Percentiles rank a stretch among this genome's conserved stretches.
Conservation (phyloP, 495 filamentous ascomycete genomes). For the Platismatia glauca region DNA sequence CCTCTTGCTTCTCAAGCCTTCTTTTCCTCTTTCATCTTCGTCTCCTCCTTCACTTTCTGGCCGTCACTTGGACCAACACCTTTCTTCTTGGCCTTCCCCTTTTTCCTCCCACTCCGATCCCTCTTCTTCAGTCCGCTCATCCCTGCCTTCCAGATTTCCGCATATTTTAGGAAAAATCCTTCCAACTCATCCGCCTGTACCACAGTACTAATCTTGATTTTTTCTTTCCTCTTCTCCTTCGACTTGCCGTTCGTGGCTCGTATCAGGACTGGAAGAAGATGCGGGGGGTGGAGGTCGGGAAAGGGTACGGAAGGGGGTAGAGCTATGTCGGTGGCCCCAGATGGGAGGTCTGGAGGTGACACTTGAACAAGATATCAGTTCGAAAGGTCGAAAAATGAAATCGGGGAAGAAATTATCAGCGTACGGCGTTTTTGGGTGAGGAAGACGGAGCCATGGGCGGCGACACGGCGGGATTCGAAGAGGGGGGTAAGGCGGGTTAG, state of each 20-base stretch:
- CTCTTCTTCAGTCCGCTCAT: constrained; percentile 90
- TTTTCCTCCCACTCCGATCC: constrained; percentile 76
- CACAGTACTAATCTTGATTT: constrained; percentile 77
- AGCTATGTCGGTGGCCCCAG: constrained; percentile 19
- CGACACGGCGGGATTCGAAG: constrained; percentile 57
- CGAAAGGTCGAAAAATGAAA: neutral
- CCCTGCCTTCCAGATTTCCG: constrained; percentile 82
- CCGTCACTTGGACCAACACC: constrained; percentile 37
- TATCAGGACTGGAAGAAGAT: constrained; percentile 65
- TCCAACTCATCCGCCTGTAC: constrained; percentile 69
- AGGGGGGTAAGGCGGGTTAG: constrained; percentile 69
- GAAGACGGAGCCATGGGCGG: constrained; percentile 67
- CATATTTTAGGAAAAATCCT: constrained; percentile 73
- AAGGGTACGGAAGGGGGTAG: constrained; percentile 28
- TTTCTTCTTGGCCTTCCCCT: constrained; percentile 66
- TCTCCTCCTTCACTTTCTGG: constrained; percentile 8
- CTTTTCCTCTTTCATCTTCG: neutral
- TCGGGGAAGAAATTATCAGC: constrained; percentile 11
- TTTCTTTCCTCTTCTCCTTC: constrained; percentile 42
- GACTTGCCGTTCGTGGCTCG: constrained; percentile 73
- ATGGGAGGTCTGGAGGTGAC: constrained; percentile 24
- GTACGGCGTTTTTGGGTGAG: constrained; percentile 78
- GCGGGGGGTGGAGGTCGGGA: constrained; percentile 44
- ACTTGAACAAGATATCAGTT: constrained; percentile 3
- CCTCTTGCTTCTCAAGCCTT: neutral